These are phyloP conservation scores for Nicotiana benthamiana DNA, from an alignment of 257 asterid genomes.

Conservation along the genomic window DNA sequence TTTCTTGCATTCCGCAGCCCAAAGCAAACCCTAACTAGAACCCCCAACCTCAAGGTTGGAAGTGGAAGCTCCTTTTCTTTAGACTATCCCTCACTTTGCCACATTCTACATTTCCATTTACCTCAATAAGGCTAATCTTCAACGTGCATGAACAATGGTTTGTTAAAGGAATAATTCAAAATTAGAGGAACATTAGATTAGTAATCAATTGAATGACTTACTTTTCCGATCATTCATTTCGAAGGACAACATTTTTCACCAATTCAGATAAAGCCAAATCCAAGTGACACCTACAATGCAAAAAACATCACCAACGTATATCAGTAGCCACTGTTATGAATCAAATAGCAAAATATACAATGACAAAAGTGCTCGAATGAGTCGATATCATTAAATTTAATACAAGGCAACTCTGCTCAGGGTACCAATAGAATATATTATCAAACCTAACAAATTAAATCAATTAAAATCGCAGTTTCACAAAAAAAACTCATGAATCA, in stretches of 20 bases:
- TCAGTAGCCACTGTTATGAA: background rate
- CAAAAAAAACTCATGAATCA: background rate
- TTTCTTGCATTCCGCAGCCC: background rate
- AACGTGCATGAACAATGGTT: background rate
- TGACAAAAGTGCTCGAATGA: background rate
- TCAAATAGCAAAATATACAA: background rate
- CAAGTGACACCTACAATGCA: background rate
- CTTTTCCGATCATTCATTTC: constrained; percentile 86
- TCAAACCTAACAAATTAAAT: background rate
- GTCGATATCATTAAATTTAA: background rate
- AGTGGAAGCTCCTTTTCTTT: background rate
- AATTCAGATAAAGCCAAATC: constrained; percentile 20
- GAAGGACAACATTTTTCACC: constrained; percentile 53
- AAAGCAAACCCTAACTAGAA: background rate
- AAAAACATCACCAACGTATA: background rate
- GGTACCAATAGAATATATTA: background rate
- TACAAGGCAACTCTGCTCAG: background rate
- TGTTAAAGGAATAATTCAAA: background rate
- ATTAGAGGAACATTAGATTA: background rate
- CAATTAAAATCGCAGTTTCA: background rate
- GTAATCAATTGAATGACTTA: constrained; percentile 19
- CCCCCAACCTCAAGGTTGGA: background rate
- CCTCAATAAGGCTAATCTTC: background rate
- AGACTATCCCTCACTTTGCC: background rate
- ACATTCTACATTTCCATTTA: background rate